These are phyloP conservation scores for Floccularia luteovirens DNA, from an alignment of 768 basidiomycete species.

Conservation along the genomic window DNA sequence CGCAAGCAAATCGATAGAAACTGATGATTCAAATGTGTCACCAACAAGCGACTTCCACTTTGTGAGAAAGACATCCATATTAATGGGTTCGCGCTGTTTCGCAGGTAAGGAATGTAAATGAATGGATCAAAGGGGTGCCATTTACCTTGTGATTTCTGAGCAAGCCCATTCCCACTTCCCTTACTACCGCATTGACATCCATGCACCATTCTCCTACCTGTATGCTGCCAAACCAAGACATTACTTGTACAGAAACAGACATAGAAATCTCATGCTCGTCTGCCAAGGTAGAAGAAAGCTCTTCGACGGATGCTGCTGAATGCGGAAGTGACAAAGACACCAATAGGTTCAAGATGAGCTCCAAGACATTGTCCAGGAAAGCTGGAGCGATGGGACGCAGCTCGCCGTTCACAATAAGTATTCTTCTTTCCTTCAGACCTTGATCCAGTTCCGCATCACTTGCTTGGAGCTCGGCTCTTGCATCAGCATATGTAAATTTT, in stretches of 20 bases:
- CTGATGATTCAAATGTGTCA: slow-evolving; percentile 59
- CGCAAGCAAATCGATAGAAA: slow-evolving; percentile 61
- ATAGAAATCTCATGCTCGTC: slow-evolving; percentile 68
- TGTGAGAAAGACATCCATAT: slow-evolving; percentile 44
- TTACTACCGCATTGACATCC: slow-evolving; percentile 53
- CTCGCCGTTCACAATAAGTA: slow-evolving; percentile 70
- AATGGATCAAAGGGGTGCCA: not conserved
- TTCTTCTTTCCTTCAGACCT: slow-evolving; percentile 59
- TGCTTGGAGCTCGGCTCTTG: slow-evolving; percentile 65
- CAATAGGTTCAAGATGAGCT: slow-evolving; percentile 67
- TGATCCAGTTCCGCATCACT: slow-evolving; percentile 66
- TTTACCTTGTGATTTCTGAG: slow-evolving; percentile 53
- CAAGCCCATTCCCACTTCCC: slow-evolving; percentile 72
- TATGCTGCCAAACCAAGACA: slow-evolving; percentile 77
- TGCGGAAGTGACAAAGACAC: slow-evolving; percentile 53
- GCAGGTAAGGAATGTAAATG: slow-evolving; percentile 2
- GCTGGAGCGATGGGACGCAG: slow-evolving; percentile 66
- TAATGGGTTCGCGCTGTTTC: slow-evolving; percentile 50
- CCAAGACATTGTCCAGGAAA: slow-evolving; percentile 65
- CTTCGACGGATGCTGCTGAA: slow-evolving; percentile 45
- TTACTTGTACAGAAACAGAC: slow-evolving; percentile 56
- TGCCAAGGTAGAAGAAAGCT: slow-evolving; percentile 52
- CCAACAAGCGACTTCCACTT: slow-evolving; percentile 75
- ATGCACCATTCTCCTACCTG: slow-evolving; percentile 54
- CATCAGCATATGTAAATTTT: slow-evolving; percentile 51